Conservation (phyloP, 1,284 basidiomycete species). For the Lignosus rhinocerotis region DNA sequence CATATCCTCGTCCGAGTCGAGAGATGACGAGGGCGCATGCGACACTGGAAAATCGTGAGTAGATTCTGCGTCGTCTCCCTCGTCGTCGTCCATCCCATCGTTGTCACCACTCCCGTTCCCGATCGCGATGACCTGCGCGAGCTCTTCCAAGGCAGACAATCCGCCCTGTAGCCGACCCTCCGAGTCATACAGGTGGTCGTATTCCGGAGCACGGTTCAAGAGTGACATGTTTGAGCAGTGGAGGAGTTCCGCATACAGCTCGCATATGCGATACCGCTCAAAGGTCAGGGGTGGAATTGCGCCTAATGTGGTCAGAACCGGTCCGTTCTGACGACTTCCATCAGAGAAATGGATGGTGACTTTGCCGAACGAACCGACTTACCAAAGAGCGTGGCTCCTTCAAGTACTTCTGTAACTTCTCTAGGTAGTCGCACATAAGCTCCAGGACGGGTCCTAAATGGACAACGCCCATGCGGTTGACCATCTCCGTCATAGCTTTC, state of each 20-base stretch:
- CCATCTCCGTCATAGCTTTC: constrained; percentile 83
- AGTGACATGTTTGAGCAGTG: constrained; percentile 99
- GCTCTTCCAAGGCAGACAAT: constrained; percentile 75
- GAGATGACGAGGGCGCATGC: constrained; percentile 51
- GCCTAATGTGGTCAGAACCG: constrained; percentile 72
- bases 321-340: constrained; percentile 49
- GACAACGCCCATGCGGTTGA: constrained; percentile 90
- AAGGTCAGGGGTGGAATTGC: constrained; percentile 83
- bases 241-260: constrained; percentile 94
- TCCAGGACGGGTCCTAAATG: constrained; percentile 86
- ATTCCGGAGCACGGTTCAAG: constrained; percentile 78
- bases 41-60: constrained; percentile 76
- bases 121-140: constrained; percentile 77
- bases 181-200: constrained; percentile 66
- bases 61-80: constrained; percentile 66
- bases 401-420: constrained; percentile 74
- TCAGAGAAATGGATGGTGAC: constrained; percentile 1
- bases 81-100: constrained; percentile 56
- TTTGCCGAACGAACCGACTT: constrained; percentile 31
- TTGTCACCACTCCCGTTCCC: constrained; percentile 57
- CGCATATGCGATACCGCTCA: constrained; percentile 96
- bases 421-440: constrained; percentile 74
- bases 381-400: constrained; percentile 76
- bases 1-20: constrained; percentile 78
- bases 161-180: constrained; percentile 84